These are phyloP conservation scores for Penicillium digitatum DNA, from an alignment of 2,329 filamentous ascomycete genomes.

Conservation along the genomic window DNA sequence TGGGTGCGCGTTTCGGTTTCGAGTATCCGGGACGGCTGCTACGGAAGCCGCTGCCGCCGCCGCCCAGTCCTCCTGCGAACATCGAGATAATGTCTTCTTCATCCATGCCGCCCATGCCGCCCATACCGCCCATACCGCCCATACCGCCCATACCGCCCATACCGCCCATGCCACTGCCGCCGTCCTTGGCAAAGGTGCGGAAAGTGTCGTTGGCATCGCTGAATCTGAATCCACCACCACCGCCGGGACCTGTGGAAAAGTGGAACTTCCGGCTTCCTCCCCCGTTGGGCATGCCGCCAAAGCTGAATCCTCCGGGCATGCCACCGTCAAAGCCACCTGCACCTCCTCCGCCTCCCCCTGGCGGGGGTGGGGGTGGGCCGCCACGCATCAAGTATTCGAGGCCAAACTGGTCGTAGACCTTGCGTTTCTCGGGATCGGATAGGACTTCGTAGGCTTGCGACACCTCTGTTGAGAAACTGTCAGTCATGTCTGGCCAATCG, in stretches of 20 bases:
- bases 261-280: constrained; percentile 48
- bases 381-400: constrained; percentile 88
- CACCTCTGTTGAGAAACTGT: constrained; percentile 56
- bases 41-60: constrained; percentile 37
- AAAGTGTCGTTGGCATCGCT: constrained; percentile 82
- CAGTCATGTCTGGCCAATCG: background rate
- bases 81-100: constrained; percentile 55
- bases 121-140: constrained; percentile 51
- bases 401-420: constrained; percentile 90
- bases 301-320: constrained; percentile 52
- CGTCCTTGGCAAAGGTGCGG: constrained; percentile 69
- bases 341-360: constrained; percentile 53
- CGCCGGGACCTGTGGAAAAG: constrained; percentile 47
- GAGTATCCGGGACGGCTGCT: constrained; percentile 24
- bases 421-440: constrained; percentile 93
- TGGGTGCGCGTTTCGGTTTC: constrained; percentile 43
- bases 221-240: constrained; percentile 71
- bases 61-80: constrained; percentile 40
- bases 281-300: constrained; percentile 51
- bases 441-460: constrained; percentile 98
- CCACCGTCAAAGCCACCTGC: constrained; percentile 57
- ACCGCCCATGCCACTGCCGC: constrained; percentile 47
- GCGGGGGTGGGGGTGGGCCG: constrained; percentile 61
- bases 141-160: constrained; percentile 44
- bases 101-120: constrained; percentile 46